Percentiles rank a stretch among this genome's conserved stretches.
phyloP scores from a whole-genome alignment of 106 monocot species.

The Apostasia shenzhenica region DNA sequence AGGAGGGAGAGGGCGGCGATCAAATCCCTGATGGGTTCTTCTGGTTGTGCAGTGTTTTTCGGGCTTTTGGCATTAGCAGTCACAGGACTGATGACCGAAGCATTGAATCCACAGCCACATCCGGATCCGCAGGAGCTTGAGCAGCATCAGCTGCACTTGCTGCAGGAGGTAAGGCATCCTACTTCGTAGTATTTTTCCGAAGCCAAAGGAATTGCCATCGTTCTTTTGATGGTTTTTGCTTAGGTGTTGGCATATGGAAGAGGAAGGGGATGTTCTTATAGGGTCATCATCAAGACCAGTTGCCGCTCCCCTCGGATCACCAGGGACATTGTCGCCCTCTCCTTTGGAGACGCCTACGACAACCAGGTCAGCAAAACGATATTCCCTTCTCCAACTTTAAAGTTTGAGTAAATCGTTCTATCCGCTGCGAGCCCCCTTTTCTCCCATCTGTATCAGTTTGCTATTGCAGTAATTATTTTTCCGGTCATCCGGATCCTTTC shows the following conservation, averaged over 20 bases:
- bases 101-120: constrained; percentile 4
- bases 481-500: no score
- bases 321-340: constrained; percentile 59
- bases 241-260: neutral
- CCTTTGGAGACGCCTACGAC: constrained; percentile 68
- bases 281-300: constrained; percentile 76
- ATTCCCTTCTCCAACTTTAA: neutral
- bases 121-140: constrained; percentile 7
- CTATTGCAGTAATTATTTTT: no score
- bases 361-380: constrained; percentile 43
- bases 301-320: constrained; percentile 59
- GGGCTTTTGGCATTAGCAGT: neutral
- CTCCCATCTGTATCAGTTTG: no score
- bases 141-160: neutral
- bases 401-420: no score
- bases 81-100: neutral
- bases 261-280: constrained; percentile 46
- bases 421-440: neutral
- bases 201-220: neutral
- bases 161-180: neutral
- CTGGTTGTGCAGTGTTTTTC: neutral
- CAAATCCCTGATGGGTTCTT: neutral
- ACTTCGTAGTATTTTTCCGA: neutral
- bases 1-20: neutral
- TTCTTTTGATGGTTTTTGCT: neutral